Evolutionary conservation across 306 rosid species (phyloP), one percentile per base, ranked within the genome.

Genomic region (Castanea crenata): DNA sequence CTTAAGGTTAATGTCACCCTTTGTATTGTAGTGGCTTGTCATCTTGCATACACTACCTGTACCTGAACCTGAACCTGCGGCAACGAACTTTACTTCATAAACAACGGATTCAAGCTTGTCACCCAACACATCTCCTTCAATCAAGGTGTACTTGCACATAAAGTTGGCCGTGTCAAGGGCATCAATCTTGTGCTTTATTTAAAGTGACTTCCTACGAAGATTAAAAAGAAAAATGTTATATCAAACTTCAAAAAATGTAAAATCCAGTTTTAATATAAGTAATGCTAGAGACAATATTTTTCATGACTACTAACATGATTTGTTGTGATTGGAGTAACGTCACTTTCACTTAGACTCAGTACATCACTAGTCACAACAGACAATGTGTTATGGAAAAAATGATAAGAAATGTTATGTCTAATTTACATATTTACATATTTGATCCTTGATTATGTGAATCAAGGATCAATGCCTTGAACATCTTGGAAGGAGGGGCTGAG

Each of bases 391-490:
- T 29, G 31, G 3, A 29, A 29, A 29, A 29, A 29, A 29, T 29
- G 3, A 29, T 29, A 29, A 29, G 3, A 29, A 29, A 29, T 29
- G 31, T 29, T 29, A 29, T 29, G 31, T 29, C 31, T 29, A 29
- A 29, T 29, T 29, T 29, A 29, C 31, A 29, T 29, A 29, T 29
- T 29, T 29, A 21, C 21, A 21, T 21, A 21, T 21, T 21, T 21
- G 21, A 21, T 21, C 21, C 21, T 21, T 21, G 83, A 69, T 69
- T 78, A 68, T 77, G 80, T 12, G 83, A 70, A 34, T 85, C 82
- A 2, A 74, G 38, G 84, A 80, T 69, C 61, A 85, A 46, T 13
- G 88, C 88, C 65, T 78, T 77, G 80, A 85, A 81, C 80, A 85
- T 14, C 61, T 76, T 69, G 25, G 78, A 14, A 15, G 80, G 71